A percentile compares a stretch with the other conserved stretches of the same genome.
Conservation (phyloP, 2,329 filamentous ascomycete genomes). For the Colletotrichum tofieldiae region DNA sequence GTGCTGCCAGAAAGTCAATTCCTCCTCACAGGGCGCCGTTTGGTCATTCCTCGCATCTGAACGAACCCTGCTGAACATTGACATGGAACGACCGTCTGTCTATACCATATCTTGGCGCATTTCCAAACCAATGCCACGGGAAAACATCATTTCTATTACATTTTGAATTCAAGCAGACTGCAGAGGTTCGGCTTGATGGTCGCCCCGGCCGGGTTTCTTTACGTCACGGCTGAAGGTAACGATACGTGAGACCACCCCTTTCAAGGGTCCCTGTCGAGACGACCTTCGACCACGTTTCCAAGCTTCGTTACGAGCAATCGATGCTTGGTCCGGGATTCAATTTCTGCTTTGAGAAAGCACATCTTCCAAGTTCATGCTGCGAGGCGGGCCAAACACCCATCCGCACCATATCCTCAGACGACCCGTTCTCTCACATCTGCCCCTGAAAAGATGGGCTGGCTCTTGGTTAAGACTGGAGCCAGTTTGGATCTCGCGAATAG, state of each 20-base stretch:
- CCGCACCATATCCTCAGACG: slow-evolving; percentile 25
- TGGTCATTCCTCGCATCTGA: slow-evolving; percentile 1
- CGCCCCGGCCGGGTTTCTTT: not conserved
- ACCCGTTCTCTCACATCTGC: slow-evolving; percentile 2
- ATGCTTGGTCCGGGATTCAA: not conserved
- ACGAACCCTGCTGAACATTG: slow-evolving; percentile 30
- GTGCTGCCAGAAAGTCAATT: slow-evolving; percentile 19
- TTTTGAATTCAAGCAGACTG: not conserved
- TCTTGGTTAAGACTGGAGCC: not conserved
- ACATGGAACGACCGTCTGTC: not conserved
- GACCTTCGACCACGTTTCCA: not conserved
- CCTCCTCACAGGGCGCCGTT: slow-evolving; percentile 7
- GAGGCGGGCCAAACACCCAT: slow-evolving; percentile 14
- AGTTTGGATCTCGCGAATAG: slow-evolving; percentile 20
- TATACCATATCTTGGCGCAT: too few species aligned
- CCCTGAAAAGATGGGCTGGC: slow-evolving; percentile 1
- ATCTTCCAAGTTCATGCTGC: slow-evolving; percentile 6
- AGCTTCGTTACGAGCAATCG: not conserved
- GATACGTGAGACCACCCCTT: not conserved
- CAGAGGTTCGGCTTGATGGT: not conserved
- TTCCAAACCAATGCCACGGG: not conserved
- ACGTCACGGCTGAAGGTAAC: not conserved
- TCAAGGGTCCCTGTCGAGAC: not conserved
- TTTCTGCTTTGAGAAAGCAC: not conserved
- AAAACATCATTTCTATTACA: not conserved